Conservation (phyloP, 164 flowering plant species). For the Magnolia officinalis region DNA sequence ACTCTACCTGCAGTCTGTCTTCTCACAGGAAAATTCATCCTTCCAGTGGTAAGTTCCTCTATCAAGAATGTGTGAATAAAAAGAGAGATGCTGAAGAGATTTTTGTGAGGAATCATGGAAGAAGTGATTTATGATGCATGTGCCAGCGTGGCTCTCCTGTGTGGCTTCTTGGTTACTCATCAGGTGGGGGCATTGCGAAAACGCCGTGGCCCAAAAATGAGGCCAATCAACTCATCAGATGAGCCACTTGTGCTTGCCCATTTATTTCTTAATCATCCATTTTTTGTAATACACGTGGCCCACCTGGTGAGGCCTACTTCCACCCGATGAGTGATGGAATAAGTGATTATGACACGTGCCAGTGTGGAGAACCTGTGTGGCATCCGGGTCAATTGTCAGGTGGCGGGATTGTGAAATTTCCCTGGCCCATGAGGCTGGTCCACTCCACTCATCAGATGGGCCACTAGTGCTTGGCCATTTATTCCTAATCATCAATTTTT, state of each 20-base stretch:
- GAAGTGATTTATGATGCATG: not conserved
- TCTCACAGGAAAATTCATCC: constrained; percentile 33
- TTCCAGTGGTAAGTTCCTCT: constrained; percentile 17
- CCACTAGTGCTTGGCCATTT: not conserved
- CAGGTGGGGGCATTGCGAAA: no score
- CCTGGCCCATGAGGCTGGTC: not conserved
- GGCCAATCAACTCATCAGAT: no score
- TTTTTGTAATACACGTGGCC: no score
- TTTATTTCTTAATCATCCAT: no score
- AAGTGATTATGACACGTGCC: no score
- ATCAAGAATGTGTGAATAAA: not conserved
- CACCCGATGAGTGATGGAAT: no score
- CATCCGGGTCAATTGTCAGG: not conserved
- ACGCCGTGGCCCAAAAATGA: no score
- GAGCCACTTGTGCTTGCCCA: no score
- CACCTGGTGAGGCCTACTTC: no score
- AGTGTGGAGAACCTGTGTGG: no score
- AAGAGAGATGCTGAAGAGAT: not conserved
- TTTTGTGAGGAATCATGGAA: not conserved
- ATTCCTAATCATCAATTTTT: no score
- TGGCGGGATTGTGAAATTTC: not conserved
- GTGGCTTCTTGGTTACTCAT: not conserved
- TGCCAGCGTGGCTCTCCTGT: not conserved
- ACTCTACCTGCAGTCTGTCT: constrained; percentile 36
- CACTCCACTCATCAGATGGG: not conserved